These are phyloP conservation scores for Jamesozyma rosinii DNA, from an alignment of 805 yeast species.

Conservation along the genomic window DNA sequence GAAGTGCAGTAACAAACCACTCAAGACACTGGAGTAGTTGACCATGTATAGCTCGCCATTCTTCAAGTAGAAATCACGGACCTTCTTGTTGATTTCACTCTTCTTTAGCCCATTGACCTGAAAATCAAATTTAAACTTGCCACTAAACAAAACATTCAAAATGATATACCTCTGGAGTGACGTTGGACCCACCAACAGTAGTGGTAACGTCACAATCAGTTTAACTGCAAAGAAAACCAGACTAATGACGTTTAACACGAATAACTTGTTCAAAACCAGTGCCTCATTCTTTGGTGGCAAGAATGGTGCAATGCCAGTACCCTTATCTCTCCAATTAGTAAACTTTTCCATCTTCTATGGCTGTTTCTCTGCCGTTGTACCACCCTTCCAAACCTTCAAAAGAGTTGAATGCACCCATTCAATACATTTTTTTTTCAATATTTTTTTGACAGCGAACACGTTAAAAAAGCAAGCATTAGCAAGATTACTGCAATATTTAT, in stretches of 20 bases:
- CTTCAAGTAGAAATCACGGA: constrained; percentile 28
- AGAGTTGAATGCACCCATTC: no score
- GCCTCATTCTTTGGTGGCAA: constrained; percentile 40
- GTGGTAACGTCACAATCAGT: background rate
- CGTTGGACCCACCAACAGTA: background rate
- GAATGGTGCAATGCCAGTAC: constrained; percentile 90
- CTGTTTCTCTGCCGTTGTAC: no score
- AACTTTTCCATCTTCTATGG: constrained; percentile 86
- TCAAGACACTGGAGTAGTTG: constrained; percentile 42
- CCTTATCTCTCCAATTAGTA: constrained; percentile 77
- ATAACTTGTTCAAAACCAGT: background rate
- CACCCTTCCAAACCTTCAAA: no score
- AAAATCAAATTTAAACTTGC: constrained; percentile 23
- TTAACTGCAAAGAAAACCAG: background rate
- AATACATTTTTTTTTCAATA: no score
- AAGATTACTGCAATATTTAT: no score
- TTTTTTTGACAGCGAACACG: no score
- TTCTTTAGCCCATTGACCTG: constrained; percentile 38
- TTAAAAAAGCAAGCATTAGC: no score
- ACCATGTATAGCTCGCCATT: constrained; percentile 36
- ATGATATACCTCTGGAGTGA: background rate
- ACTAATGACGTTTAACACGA: background rate
- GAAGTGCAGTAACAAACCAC: constrained; percentile 33
- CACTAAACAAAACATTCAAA: background rate
- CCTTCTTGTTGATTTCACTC: constrained; percentile 18